Conservation (phyloP, 768 basidiomycete species). For the Mycena polygramma region DNA sequence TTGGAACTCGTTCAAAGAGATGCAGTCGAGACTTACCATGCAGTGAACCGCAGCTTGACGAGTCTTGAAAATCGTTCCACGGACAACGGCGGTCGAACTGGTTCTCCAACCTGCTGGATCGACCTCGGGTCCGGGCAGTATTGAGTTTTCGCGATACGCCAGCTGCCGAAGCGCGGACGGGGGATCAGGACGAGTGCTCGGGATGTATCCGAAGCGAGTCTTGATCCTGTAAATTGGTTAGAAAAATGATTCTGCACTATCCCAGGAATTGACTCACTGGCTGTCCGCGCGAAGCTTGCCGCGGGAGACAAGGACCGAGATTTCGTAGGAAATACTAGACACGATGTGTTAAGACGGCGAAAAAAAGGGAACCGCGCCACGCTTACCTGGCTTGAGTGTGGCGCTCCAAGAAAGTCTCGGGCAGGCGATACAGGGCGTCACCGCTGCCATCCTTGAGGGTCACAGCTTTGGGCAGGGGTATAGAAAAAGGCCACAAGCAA, state of each 20-base stretch:
- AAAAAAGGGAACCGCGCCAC: too few species aligned
- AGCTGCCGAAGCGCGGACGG: slow-evolving; percentile 36
- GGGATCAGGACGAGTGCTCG: slow-evolving; percentile 35
- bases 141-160: slow-evolving; percentile 34
- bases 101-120: slow-evolving; percentile 67
- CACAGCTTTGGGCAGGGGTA: slow-evolving; percentile 59
- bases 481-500: slow-evolving; percentile 63
- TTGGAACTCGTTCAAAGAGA: slow-evolving; percentile 5
- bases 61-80: slow-evolving; percentile 56
- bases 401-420: slow-evolving; percentile 68
- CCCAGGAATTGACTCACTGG: slow-evolving; percentile 49
- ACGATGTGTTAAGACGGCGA: too few species aligned
- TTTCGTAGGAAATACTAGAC: slow-evolving; percentile 63
- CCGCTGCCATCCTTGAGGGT: slow-evolving; percentile 53
- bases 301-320: slow-evolving; percentile 59
- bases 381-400: slow-evolving; percentile 50
- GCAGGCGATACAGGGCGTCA: slow-evolving; percentile 57
- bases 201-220: slow-evolving; percentile 63
- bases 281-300: slow-evolving; percentile 64
- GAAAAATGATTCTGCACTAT: background rate
- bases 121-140: slow-evolving; percentile 35
- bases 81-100: slow-evolving; percentile 54
- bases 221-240: slow-evolving; percentile 50
- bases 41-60: slow-evolving; percentile 56
- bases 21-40: slow-evolving; percentile 49